Base-by-base conservation (phyloP, 768 basidiomycete species). In the Mycena haematopus region DNA sequence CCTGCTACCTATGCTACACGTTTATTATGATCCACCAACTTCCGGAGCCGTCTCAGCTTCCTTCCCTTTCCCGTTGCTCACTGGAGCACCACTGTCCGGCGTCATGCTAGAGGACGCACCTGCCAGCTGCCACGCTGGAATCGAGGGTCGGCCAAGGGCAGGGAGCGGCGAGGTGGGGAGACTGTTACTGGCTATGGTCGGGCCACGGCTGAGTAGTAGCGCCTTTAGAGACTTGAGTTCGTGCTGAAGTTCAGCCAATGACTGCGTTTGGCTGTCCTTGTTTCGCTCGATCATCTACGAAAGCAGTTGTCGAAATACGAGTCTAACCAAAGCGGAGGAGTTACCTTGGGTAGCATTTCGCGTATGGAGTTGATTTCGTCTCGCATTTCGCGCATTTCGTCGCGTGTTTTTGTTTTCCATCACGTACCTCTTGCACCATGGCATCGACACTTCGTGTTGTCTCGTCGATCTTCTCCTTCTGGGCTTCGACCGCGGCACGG, bases 151-250 rank as follows among this genome's bases (percentile, higher is more conserved):
- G 0, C 84, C 85, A 4, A 86, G 69, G 24, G 83, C 71, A 2
- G 81, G 79, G 15, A 86, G 73, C n/a, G 88, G 82, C 0, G 84
- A 79, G 3, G 84, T 72, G 29, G 85, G 78, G 40, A 63, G 51
- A 50, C 62, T 67, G 22, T 82, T 78, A 65, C 78, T 81, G 1
- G 86, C 69, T 31, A 79, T 70, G 21, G 76, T 74, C 7, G 89
- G 79, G 7, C 90, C 86, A 35, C 91, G 86, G 66, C 86, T 92
- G 9, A 96, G 82, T 9, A 98, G 78, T 25, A 99, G 82, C 0
- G 95, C 87, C 74, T 98, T 98, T 63, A 99, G 80, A 0, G 96
- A 98, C 71, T 95, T 95, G 70, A 99, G 84, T 72, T 99, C 96
- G 68, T 94, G 89, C 69, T 97, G 95, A 14, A 99, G 81, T 69